These are phyloP conservation scores for Aspergillus ibericus DNA, from an alignment of 2,329 filamentous ascomycete species.

Conservation along the genomic window DNA sequence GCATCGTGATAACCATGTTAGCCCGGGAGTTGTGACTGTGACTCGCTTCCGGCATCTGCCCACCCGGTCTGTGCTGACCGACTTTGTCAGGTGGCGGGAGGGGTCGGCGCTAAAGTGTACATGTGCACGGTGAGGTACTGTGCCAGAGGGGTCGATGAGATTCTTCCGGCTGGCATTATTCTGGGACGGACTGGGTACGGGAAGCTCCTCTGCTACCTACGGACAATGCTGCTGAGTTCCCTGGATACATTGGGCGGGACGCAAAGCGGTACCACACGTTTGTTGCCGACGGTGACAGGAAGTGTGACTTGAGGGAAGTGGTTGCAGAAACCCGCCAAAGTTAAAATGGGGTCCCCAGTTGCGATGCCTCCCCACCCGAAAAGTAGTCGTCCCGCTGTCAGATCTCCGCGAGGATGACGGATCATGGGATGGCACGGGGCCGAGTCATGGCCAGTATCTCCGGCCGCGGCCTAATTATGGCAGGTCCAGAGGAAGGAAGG, in stretches of 20 bases:
- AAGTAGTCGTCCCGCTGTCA: background rate
- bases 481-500: background rate
- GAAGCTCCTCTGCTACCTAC: background rate
- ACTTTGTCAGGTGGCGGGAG: background rate
- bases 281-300: constrained; percentile 8
- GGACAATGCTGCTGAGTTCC: background rate
- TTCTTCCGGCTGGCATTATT: background rate
- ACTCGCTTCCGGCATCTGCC: constrained; percentile 2
- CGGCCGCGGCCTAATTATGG: constrained; percentile 14
- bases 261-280: constrained; percentile 1
- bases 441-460: background rate
- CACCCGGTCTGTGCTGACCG: constrained; percentile 1
- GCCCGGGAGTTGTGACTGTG: background rate
- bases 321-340: constrained; percentile 20
- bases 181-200: background rate
- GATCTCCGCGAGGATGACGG: background rate
- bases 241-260: background rate
- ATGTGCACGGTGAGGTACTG: background rate
- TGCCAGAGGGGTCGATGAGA: background rate
- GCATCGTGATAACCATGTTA: constrained; percentile 11
- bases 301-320: constrained; percentile 18
- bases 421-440: constrained; percentile 7
- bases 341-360: background rate
- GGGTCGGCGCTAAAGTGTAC: background rate
- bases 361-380: background rate